Evolutionary conservation across 306 rosid genomes (phyloP).

Genomic region (Dalbergia cochinchinensis): DNA sequence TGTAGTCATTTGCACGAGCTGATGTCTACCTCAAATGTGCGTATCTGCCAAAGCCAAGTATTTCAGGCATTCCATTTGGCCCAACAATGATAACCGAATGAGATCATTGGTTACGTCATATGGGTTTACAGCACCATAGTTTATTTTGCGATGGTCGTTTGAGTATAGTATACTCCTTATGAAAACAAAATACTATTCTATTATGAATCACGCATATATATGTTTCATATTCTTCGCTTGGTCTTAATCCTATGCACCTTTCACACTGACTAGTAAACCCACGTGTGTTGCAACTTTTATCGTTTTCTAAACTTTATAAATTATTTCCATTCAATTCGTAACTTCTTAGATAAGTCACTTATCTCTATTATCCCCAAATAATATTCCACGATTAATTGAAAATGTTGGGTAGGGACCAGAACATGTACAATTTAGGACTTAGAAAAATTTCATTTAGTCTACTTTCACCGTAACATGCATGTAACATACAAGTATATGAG

Average conservation of each 20-base stretch:
- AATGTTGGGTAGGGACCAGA: not conserved
- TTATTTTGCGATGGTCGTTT: not conserved
- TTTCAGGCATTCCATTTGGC: not conserved
- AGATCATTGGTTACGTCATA: slow-evolving; percentile 21
- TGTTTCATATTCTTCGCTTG: not conserved
- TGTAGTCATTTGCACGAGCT: not conserved
- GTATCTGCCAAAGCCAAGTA: not conserved
- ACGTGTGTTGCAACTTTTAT: not conserved
- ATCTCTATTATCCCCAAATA: not conserved
- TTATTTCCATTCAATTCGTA: not conserved
- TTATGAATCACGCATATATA: not conserved
- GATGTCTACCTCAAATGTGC: not conserved
- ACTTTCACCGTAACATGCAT: not conserved
- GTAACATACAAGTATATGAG: not conserved
- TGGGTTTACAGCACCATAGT: not conserved
- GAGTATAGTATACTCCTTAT: not conserved
- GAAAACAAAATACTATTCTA: not conserved
- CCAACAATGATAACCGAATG: not conserved
- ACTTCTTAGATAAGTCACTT: not conserved
- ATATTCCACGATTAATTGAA: not conserved
- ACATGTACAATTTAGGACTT: too few species aligned
- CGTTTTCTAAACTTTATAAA: not conserved
- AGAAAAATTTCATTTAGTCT: not conserved
- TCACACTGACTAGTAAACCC: slow-evolving; percentile 1
- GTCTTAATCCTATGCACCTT: not conserved